Percentiles rank a stretch among this genome's conserved stretches.
phyloP scores from a whole-genome alignment of 176 grass and related monocot genomes.

The Ampelocalamus luodianensis region DNA sequence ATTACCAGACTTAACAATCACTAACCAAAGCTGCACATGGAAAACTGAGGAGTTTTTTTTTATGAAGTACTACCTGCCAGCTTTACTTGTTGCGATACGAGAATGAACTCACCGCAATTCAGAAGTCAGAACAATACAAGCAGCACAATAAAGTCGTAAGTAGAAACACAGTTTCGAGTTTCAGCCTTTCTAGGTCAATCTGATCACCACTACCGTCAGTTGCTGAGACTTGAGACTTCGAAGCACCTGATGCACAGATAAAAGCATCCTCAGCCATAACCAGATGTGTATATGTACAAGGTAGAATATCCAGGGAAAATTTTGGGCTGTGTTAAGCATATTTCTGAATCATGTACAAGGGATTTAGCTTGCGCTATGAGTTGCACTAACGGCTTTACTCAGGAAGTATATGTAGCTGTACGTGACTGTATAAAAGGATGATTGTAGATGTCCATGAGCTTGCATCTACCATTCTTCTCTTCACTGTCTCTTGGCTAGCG shows the following conservation, averaged over 20 bases:
- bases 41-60: background rate
- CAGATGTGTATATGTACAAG: constrained; percentile 49
- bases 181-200: constrained; percentile 25
- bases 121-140: background rate
- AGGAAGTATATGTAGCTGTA: constrained; percentile 29
- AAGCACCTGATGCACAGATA: constrained; percentile 34
- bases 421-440: constrained; percentile 36
- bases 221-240: background rate
- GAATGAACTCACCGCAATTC: constrained; percentile 4
- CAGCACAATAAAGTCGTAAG: background rate
- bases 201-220: constrained; percentile 7
- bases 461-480: constrained; percentile 36
- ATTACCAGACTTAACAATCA: background rate
- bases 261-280: constrained; percentile 36
- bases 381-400: constrained; percentile 36
- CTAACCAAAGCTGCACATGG: background rate
- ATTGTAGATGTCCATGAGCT: constrained; percentile 29
- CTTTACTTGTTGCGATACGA: background rate
- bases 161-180: background rate
- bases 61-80: background rate
- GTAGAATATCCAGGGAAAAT: constrained; percentile 41
- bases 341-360: constrained; percentile 47
- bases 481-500: constrained; percentile 89
- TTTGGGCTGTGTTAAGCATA: background rate
- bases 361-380: constrained; percentile 36